Evolutionary conservation across 805 yeast species (phyloP).

Genomic region (Candida saitoana): DNA sequence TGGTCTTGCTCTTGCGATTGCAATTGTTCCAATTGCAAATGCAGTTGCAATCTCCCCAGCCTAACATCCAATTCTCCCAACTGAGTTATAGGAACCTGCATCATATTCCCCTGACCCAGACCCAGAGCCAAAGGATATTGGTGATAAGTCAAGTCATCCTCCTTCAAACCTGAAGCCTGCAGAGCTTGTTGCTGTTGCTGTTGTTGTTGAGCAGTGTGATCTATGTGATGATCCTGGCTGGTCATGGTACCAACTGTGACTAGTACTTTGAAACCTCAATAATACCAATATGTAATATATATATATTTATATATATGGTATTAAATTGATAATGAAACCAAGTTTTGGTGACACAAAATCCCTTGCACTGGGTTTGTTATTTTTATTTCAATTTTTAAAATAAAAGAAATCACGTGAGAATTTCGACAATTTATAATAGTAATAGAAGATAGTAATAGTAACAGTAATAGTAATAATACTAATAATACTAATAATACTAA

Average conservation of each 20-base stretch:
- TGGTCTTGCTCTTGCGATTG: not conserved
- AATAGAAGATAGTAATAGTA: too few species aligned
- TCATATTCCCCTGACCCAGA: not conserved
- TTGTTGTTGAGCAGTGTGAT: conserved; percentile 14
- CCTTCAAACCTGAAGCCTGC: conserved; percentile 14
- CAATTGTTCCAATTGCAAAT: not conserved
- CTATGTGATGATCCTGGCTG: conserved; percentile 8
- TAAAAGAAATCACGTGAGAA: too few species aligned
- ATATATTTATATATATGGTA: too few species aligned
- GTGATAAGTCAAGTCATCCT: conserved; percentile 3
- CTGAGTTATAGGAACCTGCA: not conserved
- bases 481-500: too few species aligned
- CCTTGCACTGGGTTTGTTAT: too few species aligned
- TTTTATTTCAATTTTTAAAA: too few species aligned
- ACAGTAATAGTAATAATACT: too few species aligned
- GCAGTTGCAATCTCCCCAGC: conserved; percentile 1
- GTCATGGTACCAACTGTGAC: conserved; percentile 5
- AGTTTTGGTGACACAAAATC: too few species aligned
- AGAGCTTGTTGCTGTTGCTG: conserved; percentile 22
- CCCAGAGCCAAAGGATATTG: not conserved
- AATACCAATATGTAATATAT: too few species aligned
- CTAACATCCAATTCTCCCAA: not conserved
- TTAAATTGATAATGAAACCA: too few species aligned
- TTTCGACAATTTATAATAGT: too few species aligned
- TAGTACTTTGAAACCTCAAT: too few species aligned